Evolutionary conservation across 1,284 basidiomycete species (phyloP), one percentile per base, ranked within the genome.

Genomic region (Butyriboletus appendiculatus): DNA sequence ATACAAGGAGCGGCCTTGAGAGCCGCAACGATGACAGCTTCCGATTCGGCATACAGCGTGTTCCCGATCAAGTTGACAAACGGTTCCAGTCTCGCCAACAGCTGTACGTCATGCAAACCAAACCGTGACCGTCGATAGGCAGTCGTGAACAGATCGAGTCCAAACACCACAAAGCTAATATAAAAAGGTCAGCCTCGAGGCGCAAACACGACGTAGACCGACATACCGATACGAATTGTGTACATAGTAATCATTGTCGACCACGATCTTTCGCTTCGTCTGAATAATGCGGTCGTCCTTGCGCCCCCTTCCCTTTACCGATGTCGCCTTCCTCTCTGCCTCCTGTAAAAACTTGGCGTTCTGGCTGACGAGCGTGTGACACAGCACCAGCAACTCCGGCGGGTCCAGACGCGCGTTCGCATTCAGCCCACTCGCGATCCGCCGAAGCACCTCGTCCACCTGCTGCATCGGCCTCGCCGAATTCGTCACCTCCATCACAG

Each of bases 21-120:
- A 9, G 90, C 92, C 0, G 90, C 81, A 11, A 83, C 75, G n/a
- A 98, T 76, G 15, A 99, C 92, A 15, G 86, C 77, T 8, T 88
- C 82, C 48, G 88, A 88, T 35, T 82, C 85, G 6, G 96, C 91
- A 70, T 98, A 98, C 0, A 99, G 82, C 0, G 93, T 91, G 68
- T 99, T 96, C 34, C 96, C 97, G 46, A 98, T 90, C 12, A 90
- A 84, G 35, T 85, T 78, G 18, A 98, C 88, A 75, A 98, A 89
- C 0, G 93, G 84, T 52, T 96, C 92, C 22, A 99, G 78, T 40
- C 94, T 87, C 12, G 88, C 77, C 46, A 96, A 78, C 45, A 92
- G 80, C 24, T 81, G 75, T 4, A 78, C 63, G 62, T 97, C 85
- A 30, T 84, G 82, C 68, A 96, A 88, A 68, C 96, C 88, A 64